Percentiles rank a stretch among this genome's conserved stretches.
phyloP scores from a whole-genome alignment of 78 protist species.

The Blattamonas nauphoetae region DNA sequence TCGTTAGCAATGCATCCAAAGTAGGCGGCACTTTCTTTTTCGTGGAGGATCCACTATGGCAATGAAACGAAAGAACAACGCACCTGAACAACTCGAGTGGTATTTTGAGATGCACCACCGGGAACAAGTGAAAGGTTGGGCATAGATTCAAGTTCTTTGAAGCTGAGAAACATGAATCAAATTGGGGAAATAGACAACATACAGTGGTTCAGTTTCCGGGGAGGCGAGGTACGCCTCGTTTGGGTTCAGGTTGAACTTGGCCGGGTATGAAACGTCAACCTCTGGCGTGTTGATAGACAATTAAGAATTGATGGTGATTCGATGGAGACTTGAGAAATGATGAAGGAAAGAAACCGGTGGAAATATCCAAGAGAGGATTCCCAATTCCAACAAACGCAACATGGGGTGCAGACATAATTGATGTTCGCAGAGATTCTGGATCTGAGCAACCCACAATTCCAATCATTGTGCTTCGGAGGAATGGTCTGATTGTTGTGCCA shows the following conservation, averaged over 20 bases:
- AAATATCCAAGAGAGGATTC: neutral
- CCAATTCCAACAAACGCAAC: conserved; percentile 1
- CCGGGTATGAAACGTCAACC: neutral
- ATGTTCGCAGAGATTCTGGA: too few species aligned
- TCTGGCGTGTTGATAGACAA: neutral
- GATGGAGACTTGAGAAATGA: neutral
- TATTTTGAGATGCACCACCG: neutral
- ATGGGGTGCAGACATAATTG: neutral
- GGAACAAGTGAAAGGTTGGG: neutral
- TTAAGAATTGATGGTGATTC: neutral
- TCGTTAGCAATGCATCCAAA: neutral
- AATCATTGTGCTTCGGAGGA: too few species aligned
- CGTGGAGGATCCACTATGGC: neutral
- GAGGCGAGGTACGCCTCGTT: neutral
- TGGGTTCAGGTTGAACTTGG: neutral
- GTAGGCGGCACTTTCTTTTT: neutral
- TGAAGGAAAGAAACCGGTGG: neutral
- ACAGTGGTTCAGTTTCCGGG: neutral
- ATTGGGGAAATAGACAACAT: neutral
- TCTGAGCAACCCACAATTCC: too few species aligned
- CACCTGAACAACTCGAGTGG: neutral
- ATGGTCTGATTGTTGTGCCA: too few species aligned
- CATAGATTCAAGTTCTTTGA: neutral
- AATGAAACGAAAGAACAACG: neutral
- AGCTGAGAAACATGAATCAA: neutral